Percentiles rank a stretch among this genome's conserved stretches.
These are phyloP conservation scores for Arthrobotrys musiformis DNA, from an alignment of 2,329 filamentous ascomycete genomes.

Conservation along the genomic window DNA sequence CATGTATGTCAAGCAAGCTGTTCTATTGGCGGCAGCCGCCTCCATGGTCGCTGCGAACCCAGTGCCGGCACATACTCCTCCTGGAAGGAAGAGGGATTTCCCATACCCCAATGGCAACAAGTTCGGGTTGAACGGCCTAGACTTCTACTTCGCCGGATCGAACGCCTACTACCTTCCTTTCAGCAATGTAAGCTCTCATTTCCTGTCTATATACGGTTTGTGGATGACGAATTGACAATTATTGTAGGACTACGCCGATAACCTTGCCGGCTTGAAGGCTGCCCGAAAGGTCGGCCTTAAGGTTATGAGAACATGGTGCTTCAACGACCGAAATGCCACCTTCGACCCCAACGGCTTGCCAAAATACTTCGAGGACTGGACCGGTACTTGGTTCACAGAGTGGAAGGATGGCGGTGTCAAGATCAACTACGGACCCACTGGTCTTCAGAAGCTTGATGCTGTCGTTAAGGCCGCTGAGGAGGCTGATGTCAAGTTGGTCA, in stretches of 20 bases:
- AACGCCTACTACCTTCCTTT: slow-evolving; percentile 71
- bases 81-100: slow-evolving; percentile 61
- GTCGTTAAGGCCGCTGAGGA: slow-evolving; percentile 67
- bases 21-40: slow-evolving; percentile 42
- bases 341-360: slow-evolving; percentile 65
- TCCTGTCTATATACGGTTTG: neutral
- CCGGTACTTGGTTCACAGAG: slow-evolving; percentile 66
- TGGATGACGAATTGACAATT: neutral
- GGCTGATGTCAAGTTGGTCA: slow-evolving; percentile 67
- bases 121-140: slow-evolving; percentile 69
- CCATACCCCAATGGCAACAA: slow-evolving; percentile 65
- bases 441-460: slow-evolving; percentile 66
- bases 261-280: slow-evolving; percentile 65
- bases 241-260: slow-evolving; percentile 65
- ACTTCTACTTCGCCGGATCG: slow-evolving; percentile 70
- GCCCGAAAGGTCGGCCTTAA: slow-evolving; percentile 67
- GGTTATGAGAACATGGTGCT: slow-evolving; percentile 70
- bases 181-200: slow-evolving; percentile 63
- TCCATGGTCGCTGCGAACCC: slow-evolving; percentile 52
- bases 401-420: slow-evolving; percentile 66
- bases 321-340: slow-evolving; percentile 70
- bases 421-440: slow-evolving; percentile 63
- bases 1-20: slow-evolving; percentile 54
- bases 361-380: slow-evolving; percentile 67
- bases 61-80: slow-evolving; percentile 41